Conservation (phyloP, 352 stramenopile species). For the Phytophthora sansomeana region DNA sequence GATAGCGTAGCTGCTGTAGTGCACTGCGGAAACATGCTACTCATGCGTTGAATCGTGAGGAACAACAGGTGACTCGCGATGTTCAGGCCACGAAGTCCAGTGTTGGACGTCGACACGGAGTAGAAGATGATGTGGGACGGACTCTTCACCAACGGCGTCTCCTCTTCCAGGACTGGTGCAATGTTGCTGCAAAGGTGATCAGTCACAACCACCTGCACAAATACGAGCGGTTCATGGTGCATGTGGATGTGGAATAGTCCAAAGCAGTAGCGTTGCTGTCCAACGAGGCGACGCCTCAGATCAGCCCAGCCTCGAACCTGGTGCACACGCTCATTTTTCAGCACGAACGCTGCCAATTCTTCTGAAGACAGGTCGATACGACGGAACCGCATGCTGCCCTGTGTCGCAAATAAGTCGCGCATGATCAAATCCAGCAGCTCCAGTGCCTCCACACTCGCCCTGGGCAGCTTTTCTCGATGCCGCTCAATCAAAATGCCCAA, state of each 20-base stretch:
- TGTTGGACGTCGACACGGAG: slow-evolving; percentile 84
- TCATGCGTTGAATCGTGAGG: slow-evolving; percentile 84
- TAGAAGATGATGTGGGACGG: slow-evolving; percentile 90
- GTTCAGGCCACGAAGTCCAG: slow-evolving; percentile 81
- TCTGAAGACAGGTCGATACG: slow-evolving; percentile 79
- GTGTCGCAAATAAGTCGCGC: slow-evolving; percentile 84
- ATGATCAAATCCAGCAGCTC: slow-evolving; percentile 86
- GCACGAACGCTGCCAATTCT: slow-evolving; percentile 70
- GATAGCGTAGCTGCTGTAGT: slow-evolving; percentile 80
- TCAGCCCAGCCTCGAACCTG: slow-evolving; percentile 73
- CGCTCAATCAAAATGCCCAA: slow-evolving; percentile 62
- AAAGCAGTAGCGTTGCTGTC: slow-evolving; percentile 79
- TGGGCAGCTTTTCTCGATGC: slow-evolving; percentile 52
- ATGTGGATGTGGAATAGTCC: slow-evolving; percentile 89
- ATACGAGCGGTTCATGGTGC: slow-evolving; percentile 71
- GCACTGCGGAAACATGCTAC: slow-evolving; percentile 64
- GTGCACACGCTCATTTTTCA: slow-evolving; percentile 85
- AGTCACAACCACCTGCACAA: slow-evolving; percentile 80
- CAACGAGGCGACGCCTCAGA: slow-evolving; percentile 64
- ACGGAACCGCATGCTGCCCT: slow-evolving; percentile 82
- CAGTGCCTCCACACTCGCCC: slow-evolving; percentile 64
- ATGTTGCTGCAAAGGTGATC: slow-evolving; percentile 75
- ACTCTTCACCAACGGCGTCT: slow-evolving; percentile 46
- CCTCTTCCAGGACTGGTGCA: slow-evolving; percentile 64
- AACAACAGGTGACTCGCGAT: slow-evolving; percentile 87